Percentiles rank a stretch among this genome's conserved stretches.
Conservation (phyloP, 1,284 basidiomycete genomes). For the Ceratobasidium sp. region DNA sequence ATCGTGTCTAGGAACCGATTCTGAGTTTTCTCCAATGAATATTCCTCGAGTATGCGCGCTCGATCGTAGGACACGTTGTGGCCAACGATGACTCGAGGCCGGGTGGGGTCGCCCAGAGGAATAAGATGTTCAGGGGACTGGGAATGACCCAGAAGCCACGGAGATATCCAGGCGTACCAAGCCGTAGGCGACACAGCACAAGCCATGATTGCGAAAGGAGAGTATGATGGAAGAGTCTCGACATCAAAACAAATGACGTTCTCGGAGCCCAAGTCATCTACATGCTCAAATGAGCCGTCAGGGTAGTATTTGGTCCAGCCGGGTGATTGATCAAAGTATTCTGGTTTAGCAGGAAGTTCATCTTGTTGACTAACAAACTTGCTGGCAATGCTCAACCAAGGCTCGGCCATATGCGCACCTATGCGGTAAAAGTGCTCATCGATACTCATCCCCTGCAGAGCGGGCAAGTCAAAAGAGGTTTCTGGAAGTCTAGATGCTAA, state of each 20-base stretch:
- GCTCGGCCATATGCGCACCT: conserved; percentile 78
- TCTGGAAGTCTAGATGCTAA: conserved; percentile 86
- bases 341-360: conserved; percentile 71
- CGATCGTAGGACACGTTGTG: conserved; percentile 98
- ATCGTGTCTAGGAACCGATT: conserved; percentile 96
- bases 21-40: conserved; percentile 74
- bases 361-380: conserved; percentile 64
- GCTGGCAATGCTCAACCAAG: conserved; percentile 84
- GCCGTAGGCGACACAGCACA: conserved; percentile 84
- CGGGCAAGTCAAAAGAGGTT: conserved; percentile 84
- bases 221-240: conserved; percentile 89
- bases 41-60: conserved; percentile 87
- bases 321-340: conserved; percentile 77
- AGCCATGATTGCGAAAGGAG: conserved; percentile 89
- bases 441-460: conserved; percentile 84
- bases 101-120: conserved; percentile 69
- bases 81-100: conserved; percentile 82
- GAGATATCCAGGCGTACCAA: conserved; percentile 98
- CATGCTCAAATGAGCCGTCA: conserved; percentile 76
- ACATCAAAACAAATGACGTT: conserved; percentile 91
- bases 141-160: conserved; percentile 85
- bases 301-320: conserved; percentile 93
- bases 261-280: conserved; percentile 75
- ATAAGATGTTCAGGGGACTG: conserved; percentile 79
- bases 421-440: conserved; percentile 92